Evolutionary conservation across 2,329 filamentous ascomycete genomes (phyloP).

Genomic region (Clonostachys sp.): DNA sequence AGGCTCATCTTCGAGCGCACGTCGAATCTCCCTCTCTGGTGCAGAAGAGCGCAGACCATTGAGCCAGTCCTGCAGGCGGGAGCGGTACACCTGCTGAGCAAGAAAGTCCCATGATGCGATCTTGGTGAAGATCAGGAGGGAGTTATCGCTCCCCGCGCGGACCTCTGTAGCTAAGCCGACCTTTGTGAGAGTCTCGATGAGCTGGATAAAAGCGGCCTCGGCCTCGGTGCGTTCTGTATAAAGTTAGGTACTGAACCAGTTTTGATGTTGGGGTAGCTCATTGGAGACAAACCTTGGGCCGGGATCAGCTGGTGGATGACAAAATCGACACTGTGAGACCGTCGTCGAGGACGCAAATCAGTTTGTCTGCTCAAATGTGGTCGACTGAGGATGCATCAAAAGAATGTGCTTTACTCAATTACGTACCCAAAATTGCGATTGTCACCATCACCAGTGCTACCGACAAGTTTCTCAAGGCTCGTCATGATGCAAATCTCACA

Average conservation of each 20-base stretch:
- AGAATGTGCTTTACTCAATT: too few relatives aligned
- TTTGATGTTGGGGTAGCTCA: slow-evolving; percentile 1
- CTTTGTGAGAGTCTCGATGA: slow-evolving; percentile 68
- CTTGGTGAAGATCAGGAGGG: slow-evolving; percentile 78
- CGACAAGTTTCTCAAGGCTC: too few relatives aligned
- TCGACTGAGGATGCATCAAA: too few relatives aligned
- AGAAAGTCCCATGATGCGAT: slow-evolving; percentile 73
- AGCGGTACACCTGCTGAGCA: slow-evolving; percentile 76
- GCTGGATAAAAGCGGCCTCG: slow-evolving; percentile 69
- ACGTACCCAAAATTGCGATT: not conserved
- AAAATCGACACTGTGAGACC: slow-evolving; percentile 69
- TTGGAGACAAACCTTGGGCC: slow-evolving; percentile 48
- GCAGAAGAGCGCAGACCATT: slow-evolving; percentile 77
- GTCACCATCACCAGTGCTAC: slow-evolving; percentile 4
- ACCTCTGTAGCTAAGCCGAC: slow-evolving; percentile 88
- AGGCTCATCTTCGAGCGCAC: slow-evolving; percentile 67
- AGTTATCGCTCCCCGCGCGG: slow-evolving; percentile 69
- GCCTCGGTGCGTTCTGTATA: slow-evolving; percentile 61
- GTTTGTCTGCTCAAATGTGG: too few relatives aligned
- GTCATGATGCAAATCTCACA: too few relatives aligned
- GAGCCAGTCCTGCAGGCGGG: slow-evolving; percentile 89
- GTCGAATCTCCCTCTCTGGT: slow-evolving; percentile 67
- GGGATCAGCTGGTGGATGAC: slow-evolving; percentile 77
- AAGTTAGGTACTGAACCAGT: not conserved
- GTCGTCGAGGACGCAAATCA: too few relatives aligned